Base-by-base conservation (phyloP, 2,329 filamentous ascomycete species). In the Metarhizium sp. region DNA sequence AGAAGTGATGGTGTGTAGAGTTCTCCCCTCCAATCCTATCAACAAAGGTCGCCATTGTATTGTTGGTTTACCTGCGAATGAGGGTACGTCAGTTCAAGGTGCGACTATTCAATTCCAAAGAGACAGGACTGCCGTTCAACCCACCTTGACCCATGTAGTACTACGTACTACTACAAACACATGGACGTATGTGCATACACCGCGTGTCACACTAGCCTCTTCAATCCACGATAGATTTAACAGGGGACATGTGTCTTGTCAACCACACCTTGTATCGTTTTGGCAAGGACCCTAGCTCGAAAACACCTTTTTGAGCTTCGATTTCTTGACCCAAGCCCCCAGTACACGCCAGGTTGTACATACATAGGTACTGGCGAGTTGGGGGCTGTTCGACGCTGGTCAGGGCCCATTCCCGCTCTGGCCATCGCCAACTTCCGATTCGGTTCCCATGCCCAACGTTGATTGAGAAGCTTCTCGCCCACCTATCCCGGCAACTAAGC, bases 401-500 rank as follows among this genome's bases (percentile, higher is more conserved):
- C 10, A 40, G 32, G 32, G 7, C 32, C 6, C 7, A 8, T 34
- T 34, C 32, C 32, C 7, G 32, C 32, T 11, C 32, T 34, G 10
- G 6, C 32, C 32, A 34, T 34, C 25, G 25, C 25, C 32, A 40
- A 18, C 10, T 48, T 52, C 34, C 18, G 50, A 34, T 40, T 25
- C 50, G 43, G 16, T 36, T 25, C 6, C 25, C 50, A 32, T 42
- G 30, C 18, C 43, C 36, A 50, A 18, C 46, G 49, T 53, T 45
- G 50, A n/a, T 47, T 40, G 34, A n/a, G 16, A 20, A 25, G 51
- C n/a, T 4, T 52, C 32, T 42, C 51, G 25, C 16, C n/a, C 16
- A 48, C 29, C 51, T 48, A 10, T 55, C 48, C 14, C 50, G 40
- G 46, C 55, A 32, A 54, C 36, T 32, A 25, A 29, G 40, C 56